phyloP scores from a whole-genome alignment of 164 flowering plant genomes.

The Umbilicus rupestris region DNA sequence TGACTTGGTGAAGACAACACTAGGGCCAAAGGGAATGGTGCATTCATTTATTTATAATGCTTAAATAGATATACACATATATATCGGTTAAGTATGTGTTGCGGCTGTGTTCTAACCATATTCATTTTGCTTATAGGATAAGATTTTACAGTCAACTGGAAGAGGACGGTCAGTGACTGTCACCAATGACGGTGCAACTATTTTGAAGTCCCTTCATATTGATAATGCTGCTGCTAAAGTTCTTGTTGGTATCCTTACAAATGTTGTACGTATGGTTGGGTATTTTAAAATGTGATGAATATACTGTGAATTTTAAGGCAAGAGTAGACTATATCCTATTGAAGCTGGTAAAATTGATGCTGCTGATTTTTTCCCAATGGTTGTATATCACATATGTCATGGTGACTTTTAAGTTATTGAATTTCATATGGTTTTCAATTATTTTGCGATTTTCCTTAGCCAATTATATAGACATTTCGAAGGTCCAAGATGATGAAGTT shows the following conservation, averaged over 20 bases:
- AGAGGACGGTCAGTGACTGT: conserved; percentile 78
- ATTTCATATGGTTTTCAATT: not conserved
- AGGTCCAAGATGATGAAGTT: conserved; percentile 99
- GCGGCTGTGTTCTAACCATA: no score
- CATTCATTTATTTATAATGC: not conserved
- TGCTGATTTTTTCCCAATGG: no score
- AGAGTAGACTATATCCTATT: not conserved
- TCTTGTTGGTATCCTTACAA: conserved; percentile 84
- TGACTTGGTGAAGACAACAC: conserved; percentile 92
- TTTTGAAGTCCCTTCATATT: conserved; percentile 86
- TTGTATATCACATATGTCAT: no score
- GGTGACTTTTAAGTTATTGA: no score
- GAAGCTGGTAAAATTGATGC: not conserved
- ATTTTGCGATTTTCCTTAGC: conserved; percentile 23
- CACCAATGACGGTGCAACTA: conserved; percentile 97
- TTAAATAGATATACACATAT: no score
- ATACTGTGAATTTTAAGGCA: not conserved
- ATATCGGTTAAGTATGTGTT: no score
- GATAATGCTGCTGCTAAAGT: conserved; percentile 97
- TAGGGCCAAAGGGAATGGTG: conserved; percentile 99
- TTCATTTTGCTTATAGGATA: conserved; percentile 40
- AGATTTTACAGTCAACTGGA: conserved; percentile 89
- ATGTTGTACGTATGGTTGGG: no score
- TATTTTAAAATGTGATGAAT: not conserved
- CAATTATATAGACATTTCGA: conserved; percentile 58